Base-by-base conservation (phyloP, 306 rosid species). In the Clitoria ternatea region DNA sequence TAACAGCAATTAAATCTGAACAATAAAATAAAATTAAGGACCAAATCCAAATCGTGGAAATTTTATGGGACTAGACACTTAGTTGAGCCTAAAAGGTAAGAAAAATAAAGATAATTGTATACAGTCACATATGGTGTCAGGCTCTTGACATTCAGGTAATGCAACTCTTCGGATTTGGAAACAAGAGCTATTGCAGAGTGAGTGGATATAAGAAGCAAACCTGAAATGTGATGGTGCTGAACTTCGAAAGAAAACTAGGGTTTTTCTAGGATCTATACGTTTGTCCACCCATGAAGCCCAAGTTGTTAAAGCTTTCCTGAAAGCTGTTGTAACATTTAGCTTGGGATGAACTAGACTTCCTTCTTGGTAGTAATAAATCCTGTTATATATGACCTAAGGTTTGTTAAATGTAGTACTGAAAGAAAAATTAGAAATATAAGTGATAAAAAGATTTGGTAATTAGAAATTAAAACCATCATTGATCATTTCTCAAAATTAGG, bases 211-310 rank as follows among this genome's bases (percentile, higher is more conserved):
- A 29, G 3, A 80, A 24, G 61, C 81, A 78, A 70, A 94, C 97
- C 97, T 91, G 96, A 90, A 94, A 94, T 94, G 97, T 66, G 99
- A 81, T 7, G 99, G 97, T 22, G 96, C 85, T 4, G 96, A 81
- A 73, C 83, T 94, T 70, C 98, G 89, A 80, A 90, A 94, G 89
- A 87, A 84, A 70, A 94, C 88, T 76, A 22, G 80, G 60, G 97
- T 87, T 80, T 79, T 94, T 59, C 80, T 78, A 4, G 76, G 79
- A 80, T 90, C 75, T 67, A 89, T 73, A 84, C 32, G 82, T 74
- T 32, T 89, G 61, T 94, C 97, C 22, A 85, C 95, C 97, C 97
- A 94, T 39, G 92, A 76, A 19, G 88, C 79, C 98, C 98, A 90
- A 19, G 97, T 90, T 44, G 18, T 84, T 78, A 90, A 14, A 78